Evolutionary conservation across 345 rosid genomes (phyloP).

Genomic region (Eutrema yunnanense): DNA sequence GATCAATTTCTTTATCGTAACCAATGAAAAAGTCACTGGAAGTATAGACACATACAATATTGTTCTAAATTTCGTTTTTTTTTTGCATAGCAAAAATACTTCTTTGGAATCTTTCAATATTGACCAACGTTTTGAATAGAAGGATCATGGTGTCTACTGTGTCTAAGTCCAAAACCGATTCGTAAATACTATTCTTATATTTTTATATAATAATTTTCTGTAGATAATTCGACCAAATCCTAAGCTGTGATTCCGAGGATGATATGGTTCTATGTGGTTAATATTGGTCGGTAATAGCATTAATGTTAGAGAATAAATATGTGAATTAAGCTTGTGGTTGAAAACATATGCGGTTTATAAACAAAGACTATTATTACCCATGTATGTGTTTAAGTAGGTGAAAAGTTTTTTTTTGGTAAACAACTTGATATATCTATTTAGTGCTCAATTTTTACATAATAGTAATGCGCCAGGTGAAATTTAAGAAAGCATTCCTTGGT

Average conservation of each 20-base stretch:
- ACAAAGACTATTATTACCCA: background rate
- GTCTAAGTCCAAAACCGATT: constrained; percentile 1
- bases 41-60: background rate
- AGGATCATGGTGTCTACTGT: constrained; percentile 19
- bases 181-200: background rate
- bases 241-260: constrained; percentile 3
- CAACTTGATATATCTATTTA: background rate
- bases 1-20: background rate
- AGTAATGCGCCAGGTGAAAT: constrained; percentile 23
- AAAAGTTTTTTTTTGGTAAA: background rate
- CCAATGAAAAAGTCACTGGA: background rate
- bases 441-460: constrained; percentile 12
- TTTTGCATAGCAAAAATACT: background rate
- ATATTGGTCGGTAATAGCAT: background rate
- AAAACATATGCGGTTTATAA: background rate
- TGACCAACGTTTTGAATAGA: background rate
- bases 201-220: background rate
- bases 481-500: constrained; percentile 14
- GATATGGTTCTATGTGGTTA: constrained; percentile 6
- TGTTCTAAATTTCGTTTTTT: background rate
- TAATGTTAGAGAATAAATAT: background rate
- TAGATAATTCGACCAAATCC: constrained; percentile 5
- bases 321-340: constrained; percentile 10
- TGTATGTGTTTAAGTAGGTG: background rate
- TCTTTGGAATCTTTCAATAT: background rate